These are phyloP conservation scores for Penicillium sp. DNA, from an alignment of 2,329 filamentous ascomycete genomes.

Conservation along the genomic window DNA sequence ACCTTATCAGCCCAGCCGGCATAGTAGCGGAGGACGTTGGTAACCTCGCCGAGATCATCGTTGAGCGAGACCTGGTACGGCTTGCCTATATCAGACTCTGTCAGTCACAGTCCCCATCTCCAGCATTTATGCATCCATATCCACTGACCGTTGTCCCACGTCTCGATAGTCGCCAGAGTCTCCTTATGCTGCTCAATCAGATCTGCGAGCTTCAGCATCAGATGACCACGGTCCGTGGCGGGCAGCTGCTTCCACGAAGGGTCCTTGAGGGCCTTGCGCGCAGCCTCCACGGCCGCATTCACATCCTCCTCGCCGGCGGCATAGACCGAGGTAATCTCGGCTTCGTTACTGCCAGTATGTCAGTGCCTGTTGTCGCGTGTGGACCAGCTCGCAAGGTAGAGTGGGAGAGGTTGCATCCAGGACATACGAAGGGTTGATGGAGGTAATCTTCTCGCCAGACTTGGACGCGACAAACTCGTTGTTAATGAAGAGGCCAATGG, in stretches of 20 bases:
- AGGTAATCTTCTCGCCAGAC: slow-evolving; percentile 64
- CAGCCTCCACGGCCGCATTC: slow-evolving; percentile 36
- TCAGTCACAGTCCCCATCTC: background rate
- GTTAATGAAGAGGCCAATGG: slow-evolving; percentile 79
- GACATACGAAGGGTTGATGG: slow-evolving; percentile 66
- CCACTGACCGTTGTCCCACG: slow-evolving; percentile 75
- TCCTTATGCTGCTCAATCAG: slow-evolving; percentile 68
- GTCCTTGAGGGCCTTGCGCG: slow-evolving; percentile 38
- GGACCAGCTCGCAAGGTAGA: background rate
- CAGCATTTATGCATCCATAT: background rate
- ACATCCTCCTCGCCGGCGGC: slow-evolving; percentile 51
- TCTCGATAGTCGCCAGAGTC: slow-evolving; percentile 67
- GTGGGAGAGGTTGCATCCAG: background rate
- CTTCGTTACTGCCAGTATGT: slow-evolving; percentile 56
- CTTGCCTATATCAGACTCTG: slow-evolving; percentile 35
- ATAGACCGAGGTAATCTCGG: slow-evolving; percentile 70
- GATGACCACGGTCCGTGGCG: slow-evolving; percentile 62
- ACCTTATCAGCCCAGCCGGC: slow-evolving; percentile 93
- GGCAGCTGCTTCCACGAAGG: slow-evolving; percentile 39
- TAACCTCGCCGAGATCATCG: slow-evolving; percentile 70
- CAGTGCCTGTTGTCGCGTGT: slow-evolving; percentile 7
- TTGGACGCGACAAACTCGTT: slow-evolving; percentile 74
- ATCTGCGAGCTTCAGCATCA: slow-evolving; percentile 71
- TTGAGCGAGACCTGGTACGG: slow-evolving; percentile 52
- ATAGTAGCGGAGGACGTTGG: slow-evolving; percentile 78